These are phyloP conservation scores for Saitozyma podzolica DNA, from an alignment of 768 basidiomycete genomes.

Conservation along the genomic window DNA sequence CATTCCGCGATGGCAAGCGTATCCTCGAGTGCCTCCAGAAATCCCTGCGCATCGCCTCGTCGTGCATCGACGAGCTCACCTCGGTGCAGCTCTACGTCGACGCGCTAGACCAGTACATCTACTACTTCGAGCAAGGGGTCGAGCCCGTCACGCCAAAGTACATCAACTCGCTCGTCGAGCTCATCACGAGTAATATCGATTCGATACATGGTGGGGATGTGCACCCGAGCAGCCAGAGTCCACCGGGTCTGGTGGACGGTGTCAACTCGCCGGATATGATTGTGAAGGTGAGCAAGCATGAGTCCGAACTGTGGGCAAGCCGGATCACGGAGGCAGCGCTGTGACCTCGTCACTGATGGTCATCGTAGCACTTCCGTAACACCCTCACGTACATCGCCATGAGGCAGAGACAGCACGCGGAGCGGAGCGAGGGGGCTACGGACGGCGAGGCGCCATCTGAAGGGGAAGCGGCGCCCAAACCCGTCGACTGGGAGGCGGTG, in stretches of 20 bases:
- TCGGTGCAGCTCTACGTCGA: slow-evolving; percentile 95
- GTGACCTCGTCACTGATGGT: slow-evolving; percentile 4
- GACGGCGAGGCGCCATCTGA: slow-evolving; percentile 6
- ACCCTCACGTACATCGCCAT: slow-evolving; percentile 78
- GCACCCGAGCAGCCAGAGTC: slow-evolving; percentile 67
- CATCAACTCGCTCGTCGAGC: slow-evolving; percentile 91
- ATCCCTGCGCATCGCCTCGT: slow-evolving; percentile 90
- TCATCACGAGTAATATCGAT: slow-evolving; percentile 93
- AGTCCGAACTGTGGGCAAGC: neutral
- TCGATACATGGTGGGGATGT: slow-evolving; percentile 77
- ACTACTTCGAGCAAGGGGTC: slow-evolving; percentile 91
- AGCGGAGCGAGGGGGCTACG: slow-evolving; percentile 31
- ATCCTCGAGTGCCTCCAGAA: slow-evolving; percentile 98
- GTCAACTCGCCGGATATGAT: slow-evolving; percentile 94
- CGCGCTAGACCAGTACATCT: slow-evolving; percentile 91
- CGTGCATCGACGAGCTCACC: slow-evolving; percentile 93
- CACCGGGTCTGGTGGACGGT: slow-evolving; percentile 76
- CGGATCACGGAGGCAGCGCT: neutral
- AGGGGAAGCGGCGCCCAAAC: slow-evolving; percentile 18
- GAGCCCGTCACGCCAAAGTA: slow-evolving; percentile 94
- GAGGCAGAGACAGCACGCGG: slow-evolving; percentile 60
- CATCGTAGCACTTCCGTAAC: slow-evolving; percentile 81
- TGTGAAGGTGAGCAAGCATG: slow-evolving; percentile 41
- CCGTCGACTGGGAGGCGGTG: slow-evolving; percentile 73
- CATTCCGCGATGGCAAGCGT: slow-evolving; percentile 82